phyloP scores from a whole-genome alignment of 2,329 filamentous ascomycete genomes.

The Exophiala alcalophila region DNA sequence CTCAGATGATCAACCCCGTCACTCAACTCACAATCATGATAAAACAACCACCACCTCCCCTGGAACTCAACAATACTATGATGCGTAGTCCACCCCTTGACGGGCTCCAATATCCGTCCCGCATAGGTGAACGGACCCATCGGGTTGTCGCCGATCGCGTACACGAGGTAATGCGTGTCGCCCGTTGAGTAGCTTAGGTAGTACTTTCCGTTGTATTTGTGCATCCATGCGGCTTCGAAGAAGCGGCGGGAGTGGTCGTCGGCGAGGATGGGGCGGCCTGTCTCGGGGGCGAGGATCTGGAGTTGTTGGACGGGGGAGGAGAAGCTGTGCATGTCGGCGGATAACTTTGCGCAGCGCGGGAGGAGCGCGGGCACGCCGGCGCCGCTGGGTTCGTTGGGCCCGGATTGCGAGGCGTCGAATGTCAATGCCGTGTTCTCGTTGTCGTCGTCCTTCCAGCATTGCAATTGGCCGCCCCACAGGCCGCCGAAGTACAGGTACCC shows the following conservation, averaged over 20 bases:
- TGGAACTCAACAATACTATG: constrained; percentile 73
- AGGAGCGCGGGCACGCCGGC: constrained; percentile 57
- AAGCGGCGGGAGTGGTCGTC: constrained; percentile 72
- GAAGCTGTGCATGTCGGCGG: constrained; percentile 64
- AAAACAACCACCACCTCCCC: constrained; percentile 70
- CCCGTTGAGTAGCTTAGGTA: constrained; percentile 78
- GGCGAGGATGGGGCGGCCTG: constrained; percentile 57
- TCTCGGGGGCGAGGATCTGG: constrained; percentile 61
- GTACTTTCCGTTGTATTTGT: constrained; percentile 66
- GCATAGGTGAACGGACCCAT: constrained; percentile 70
- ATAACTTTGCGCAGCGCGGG: constrained; percentile 65
- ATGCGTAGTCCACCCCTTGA: constrained; percentile 78
- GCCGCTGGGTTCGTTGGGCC: constrained; percentile 59
- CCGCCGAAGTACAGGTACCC: constrained; percentile 75
- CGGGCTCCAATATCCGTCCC: constrained; percentile 70
- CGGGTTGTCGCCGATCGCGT: constrained; percentile 63
- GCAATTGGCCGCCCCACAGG: constrained; percentile 76
- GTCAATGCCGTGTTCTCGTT: too few relatives aligned
- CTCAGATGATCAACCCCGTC: constrained; percentile 68
- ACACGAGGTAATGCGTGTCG: constrained; percentile 71
- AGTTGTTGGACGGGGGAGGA: constrained; percentile 56
- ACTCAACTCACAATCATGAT: constrained; percentile 70
- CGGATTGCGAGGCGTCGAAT: constrained; percentile 58
- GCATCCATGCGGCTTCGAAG: constrained; percentile 79
- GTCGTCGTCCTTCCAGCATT: constrained; percentile 57